Base-by-base conservation (phyloP, 805 yeast species). In the Suhomyces canberraensis region DNA sequence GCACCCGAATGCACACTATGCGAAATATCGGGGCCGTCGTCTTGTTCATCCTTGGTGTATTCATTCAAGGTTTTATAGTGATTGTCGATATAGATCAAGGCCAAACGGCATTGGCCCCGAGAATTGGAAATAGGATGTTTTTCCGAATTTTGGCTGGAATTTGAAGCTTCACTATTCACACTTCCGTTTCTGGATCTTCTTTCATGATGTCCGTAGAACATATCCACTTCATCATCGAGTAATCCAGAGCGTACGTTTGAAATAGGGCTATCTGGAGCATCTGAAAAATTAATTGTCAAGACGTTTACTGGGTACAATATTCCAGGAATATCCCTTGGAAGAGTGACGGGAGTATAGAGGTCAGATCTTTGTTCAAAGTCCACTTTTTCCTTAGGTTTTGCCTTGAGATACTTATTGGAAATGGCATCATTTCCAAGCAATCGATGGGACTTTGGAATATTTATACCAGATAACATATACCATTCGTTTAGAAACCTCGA, bases 401-500 rank as follows among this genome's bases (percentile, higher is more conserved):
- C 29, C 15, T 38, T 15, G 14, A 39, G 28, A 44, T 32, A 46
- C 3, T 35, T 41, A 36, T 48, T 50, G 11, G 32, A 16, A 13
- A 45, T 35, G 15, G 39, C 31, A 11, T 40, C 44, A 38, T 54
- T 51, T 6, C 45, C 18, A 43, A 51, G 53, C 4, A 45, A 25
- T 16, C 57, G 33, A 24, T 48, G 50, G 4, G 33, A 24, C 2
- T 29, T 9, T 1, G 56, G 51, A 4, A 48, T 47, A 22, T 51
- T 53, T 17, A 30, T 29, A 2, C 62, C 61, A 25, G 58, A 51
- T 4, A 62, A 50, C 14, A 56, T 30, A 42, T 59, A 56, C 68
- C 68, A 62, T 39, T 61, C 66, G 42, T 60, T 61, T 20, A 61
- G 43, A 31, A 60, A 53, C 20, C 63, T 50, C 3, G 60, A 48